Evolutionary conservation across 176 grass and related monocot species (phyloP), one percentile per base, ranked within the genome.

Genomic region (Pontederia crassipes): DNA sequence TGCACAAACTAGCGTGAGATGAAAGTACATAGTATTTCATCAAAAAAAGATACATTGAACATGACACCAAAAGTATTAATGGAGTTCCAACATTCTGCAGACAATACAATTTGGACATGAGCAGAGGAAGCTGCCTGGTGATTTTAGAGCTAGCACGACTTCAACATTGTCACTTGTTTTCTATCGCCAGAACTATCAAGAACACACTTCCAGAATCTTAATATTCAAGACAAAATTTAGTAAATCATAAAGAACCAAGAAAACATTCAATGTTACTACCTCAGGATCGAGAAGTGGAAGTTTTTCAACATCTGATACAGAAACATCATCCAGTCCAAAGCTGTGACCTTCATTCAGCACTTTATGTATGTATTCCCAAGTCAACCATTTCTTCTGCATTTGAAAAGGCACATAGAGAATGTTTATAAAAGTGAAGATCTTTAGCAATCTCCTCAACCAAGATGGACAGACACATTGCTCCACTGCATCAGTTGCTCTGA

Each of bases 361-460:
- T 74, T 48, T 52, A 17, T 83, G 64, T 12, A 83, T 63, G 73
- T 55, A 69, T 16, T 69, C 70, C 81, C 81, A 78, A 64, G 50
- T 74, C 64, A 83, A 52, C 27, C 58, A 28, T 75, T 65, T 74
- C 18, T 46, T 53, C 78, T 70, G 56, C 65, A 74, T 63, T 74
- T 83, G 74, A 70, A 75, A 62, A 10, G 78, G 55, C 51, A 70
- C 81, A 65, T 78, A 75, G 63, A 83, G 46, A 24, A 78, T 35
- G 74, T 83, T 83, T 54, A 78, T 14, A 14, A 83, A 74, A 9
- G 64, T 64, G 69, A 83, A 83, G 17, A 64, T 10, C 57, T 83
- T 83, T 27, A 83, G 3, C 24, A 78, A 52, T 74, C 70, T 78
- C 55, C 69, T 78, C 54, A 83, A 49, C 81, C 81, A 83, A 2